Conservation (phyloP, 2,329 filamentous ascomycete species). For the Ophiostoma novo-ulmi region DNA sequence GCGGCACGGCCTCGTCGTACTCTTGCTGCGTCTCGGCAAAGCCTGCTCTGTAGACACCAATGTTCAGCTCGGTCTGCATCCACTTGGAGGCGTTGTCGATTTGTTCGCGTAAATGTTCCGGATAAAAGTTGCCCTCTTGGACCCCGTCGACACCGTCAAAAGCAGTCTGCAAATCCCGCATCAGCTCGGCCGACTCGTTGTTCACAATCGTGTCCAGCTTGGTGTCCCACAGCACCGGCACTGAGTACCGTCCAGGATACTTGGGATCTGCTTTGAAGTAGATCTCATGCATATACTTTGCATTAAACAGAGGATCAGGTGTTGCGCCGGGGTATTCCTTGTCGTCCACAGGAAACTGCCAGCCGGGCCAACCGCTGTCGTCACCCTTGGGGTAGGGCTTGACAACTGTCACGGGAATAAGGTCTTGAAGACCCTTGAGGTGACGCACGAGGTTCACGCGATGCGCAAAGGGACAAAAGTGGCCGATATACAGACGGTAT, state of each 20-base stretch:
- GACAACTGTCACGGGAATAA: constrained; percentile 54
- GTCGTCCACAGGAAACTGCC: constrained; percentile 51
- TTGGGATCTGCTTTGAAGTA: constrained; percentile 57
- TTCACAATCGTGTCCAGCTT: constrained; percentile 52
- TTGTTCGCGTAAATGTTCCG: constrained; percentile 39
- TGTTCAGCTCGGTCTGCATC: constrained; percentile 53
- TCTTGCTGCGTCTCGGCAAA: constrained; percentile 51
- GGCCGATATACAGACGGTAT: constrained; percentile 40
- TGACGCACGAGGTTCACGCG: constrained; percentile 53
- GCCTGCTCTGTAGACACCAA: constrained; percentile 57
- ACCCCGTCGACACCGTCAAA: constrained; percentile 47
- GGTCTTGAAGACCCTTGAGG: constrained; percentile 51
- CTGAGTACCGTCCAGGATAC: constrained; percentile 57
- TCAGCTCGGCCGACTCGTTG: constrained; percentile 56
- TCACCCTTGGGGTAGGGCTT: constrained; percentile 63
- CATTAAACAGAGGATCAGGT: constrained; percentile 54
- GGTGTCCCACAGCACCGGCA: constrained; percentile 59
- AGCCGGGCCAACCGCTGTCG: constrained; percentile 57
- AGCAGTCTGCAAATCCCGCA: constrained; percentile 52
- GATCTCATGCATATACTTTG: constrained; percentile 54
- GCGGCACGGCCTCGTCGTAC: constrained; percentile 51
- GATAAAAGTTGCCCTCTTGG: constrained; percentile 47
- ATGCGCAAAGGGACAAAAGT: constrained; percentile 63
- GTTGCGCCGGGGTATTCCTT: constrained; percentile 56
- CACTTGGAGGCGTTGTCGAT: constrained; percentile 52